A percentile compares a stretch with the other conserved stretches of the same genome.
phyloP scores from a whole-genome alignment of 768 basidiomycete genomes.

The Cystobasidium onofrii region DNA sequence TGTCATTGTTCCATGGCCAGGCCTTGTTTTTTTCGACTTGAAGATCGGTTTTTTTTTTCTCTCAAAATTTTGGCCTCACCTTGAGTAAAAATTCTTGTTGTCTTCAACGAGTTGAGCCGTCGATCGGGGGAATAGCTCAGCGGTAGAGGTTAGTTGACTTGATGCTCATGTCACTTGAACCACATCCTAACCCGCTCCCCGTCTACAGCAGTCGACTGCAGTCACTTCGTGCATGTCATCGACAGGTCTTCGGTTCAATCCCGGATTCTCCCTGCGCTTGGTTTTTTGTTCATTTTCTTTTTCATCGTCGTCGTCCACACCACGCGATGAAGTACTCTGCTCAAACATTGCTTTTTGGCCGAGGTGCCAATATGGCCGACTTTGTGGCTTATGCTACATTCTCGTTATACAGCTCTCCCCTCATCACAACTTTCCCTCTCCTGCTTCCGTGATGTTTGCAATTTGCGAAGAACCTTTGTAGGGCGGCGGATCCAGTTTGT shows the following conservation, averaged over 20 bases:
- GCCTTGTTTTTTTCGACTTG: too few relatives aligned
- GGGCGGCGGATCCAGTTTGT: constrained; percentile 65
- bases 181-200: not conserved
- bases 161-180: not conserved
- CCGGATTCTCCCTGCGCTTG: constrained; percentile 1
- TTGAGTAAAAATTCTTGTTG: too few relatives aligned
- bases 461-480: constrained; percentile 77
- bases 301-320: too few relatives aligned
- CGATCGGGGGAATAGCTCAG: constrained; percentile 15
- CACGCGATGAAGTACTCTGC: too few relatives aligned
- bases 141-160: not conserved
- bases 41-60: too few relatives aligned
- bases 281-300: not conserved
- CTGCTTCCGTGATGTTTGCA: constrained; percentile 57
- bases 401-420: not conserved
- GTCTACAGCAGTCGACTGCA: constrained; percentile 7
- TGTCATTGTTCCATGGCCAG: too few relatives aligned
- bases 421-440: not conserved
- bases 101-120: too few relatives aligned
- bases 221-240: constrained; percentile 1
- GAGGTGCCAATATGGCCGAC: too few relatives aligned
- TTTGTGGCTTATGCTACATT: not conserved
- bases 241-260: constrained; percentile 17
- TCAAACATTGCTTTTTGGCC: too few relatives aligned
- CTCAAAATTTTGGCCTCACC: too few relatives aligned